phyloP scores from a whole-genome alignment of 2,329 filamentous ascomycete species.

The Lachnellula occidentalis region DNA sequence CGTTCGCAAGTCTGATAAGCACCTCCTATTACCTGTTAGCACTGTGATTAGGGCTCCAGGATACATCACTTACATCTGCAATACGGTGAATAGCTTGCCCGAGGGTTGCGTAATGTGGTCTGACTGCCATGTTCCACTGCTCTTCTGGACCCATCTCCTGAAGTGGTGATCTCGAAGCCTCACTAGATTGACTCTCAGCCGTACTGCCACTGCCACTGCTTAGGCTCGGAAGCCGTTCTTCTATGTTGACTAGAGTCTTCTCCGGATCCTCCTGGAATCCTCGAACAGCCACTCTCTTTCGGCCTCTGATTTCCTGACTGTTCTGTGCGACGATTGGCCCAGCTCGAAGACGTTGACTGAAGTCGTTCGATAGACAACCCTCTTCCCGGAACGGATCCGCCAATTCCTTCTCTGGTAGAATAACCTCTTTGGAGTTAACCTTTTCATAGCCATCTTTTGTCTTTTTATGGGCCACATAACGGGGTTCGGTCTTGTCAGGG shows the following conservation, averaged over 20 bases:
- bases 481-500: conserved; percentile 15
- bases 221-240: conserved; percentile 10
- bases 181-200: conserved; percentile 9
- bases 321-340: not conserved
- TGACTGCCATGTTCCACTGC: conserved; percentile 25
- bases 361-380: conserved; percentile 12
- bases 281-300: not conserved
- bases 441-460: conserved; percentile 22
- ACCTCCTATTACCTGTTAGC: conserved; percentile 27
- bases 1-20: conserved; percentile 23
- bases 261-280: conserved; percentile 11
- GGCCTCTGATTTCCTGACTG: not conserved
- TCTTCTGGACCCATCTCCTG: conserved; percentile 9
- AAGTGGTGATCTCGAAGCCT: conserved; percentile 12
- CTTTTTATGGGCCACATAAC: conserved; percentile 28
- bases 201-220: conserved; percentile 14
- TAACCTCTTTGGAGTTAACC: conserved; percentile 17
- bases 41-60: not conserved
- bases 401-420: conserved; percentile 16
- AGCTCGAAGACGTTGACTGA: conserved; percentile 18
- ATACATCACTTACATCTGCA: conserved; percentile 25
- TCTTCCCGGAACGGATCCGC: conserved; percentile 25
- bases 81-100: conserved; percentile 24
- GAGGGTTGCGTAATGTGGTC: conserved; percentile 27
- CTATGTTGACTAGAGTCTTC: conserved; percentile 17